Base-by-base conservation (phyloP, 2,329 filamentous ascomycete genomes). In the Cadophora sp. region DNA sequence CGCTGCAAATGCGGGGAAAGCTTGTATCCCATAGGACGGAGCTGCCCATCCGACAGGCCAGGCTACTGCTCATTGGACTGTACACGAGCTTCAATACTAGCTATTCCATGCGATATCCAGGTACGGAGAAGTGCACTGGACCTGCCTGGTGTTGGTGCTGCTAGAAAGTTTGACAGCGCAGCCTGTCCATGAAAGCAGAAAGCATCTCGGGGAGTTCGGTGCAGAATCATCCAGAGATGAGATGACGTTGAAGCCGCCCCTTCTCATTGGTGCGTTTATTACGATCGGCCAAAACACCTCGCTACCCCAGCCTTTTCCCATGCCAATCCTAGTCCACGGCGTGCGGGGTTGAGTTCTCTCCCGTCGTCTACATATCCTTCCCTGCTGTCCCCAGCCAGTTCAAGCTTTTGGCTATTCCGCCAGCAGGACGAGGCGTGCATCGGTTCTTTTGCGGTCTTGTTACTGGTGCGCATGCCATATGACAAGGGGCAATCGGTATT, bases 211-310 rank as follows among this genome's bases (percentile, higher is more conserved):
- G 53, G 19, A 40, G n/a, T 31, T 48, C 34, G 34, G 26, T 19
- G 51, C 2, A 43, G 19, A 37, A 29, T 34, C 27, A 19, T 19
- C 12, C n/a, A 37, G 7, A 37, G n/a, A 31, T 22, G 63, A 56
- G 43, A 69, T 68, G 61, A 70, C 69, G 68, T 69, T 70, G 27
- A 59, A 63, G 60, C 12, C n/a, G 64, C 24, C n/a, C 51, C 34
- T 60, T 53, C 56, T 70, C 59, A 73, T 71, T 73, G 71, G 71
- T 46, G 69, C 69, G 71, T 68, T 58, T 72, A 60, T 69, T 68
- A 37, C 43, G 29, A 58, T 37, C 53, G 53, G 19, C 53, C 27
- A 6, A 46, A 46, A 46, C 43, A 46, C 6, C 37, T 40, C 37
- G 37, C 48, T 51, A 27, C 48, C 48, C 48, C 48, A 51, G 48